Percentiles rank a stretch among this genome's conserved stretches.
Conservation (phyloP, 257 asterid genomes). For the Solanum chiquidenum region DNA sequence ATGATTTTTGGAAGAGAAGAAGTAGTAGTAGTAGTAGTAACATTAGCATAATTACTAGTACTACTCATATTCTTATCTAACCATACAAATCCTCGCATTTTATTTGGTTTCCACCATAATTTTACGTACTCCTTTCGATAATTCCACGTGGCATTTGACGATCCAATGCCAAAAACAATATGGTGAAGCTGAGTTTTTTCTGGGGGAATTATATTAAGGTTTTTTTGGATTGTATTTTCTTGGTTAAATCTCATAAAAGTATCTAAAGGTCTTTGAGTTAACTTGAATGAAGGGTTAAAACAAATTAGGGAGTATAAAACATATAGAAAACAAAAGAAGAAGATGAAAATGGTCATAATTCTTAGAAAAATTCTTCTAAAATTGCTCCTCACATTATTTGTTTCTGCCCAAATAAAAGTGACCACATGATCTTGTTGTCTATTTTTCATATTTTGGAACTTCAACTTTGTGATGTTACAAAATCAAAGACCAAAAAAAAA, state of each 20-base stretch:
- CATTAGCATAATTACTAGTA: neutral
- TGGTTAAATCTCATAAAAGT: neutral
- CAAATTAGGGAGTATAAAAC: neutral
- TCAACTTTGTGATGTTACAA: neutral
- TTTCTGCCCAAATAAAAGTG: neutral
- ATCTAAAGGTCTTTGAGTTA: neutral
- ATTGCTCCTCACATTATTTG: neutral
- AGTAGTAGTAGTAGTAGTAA: too few relatives aligned
- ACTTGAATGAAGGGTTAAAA: neutral
- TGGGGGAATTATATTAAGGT: neutral
- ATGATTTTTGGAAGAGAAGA: slow-evolving; percentile 10
- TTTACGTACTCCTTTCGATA: slow-evolving; percentile 22
- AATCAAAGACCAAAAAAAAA: neutral
- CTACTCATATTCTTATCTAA: slow-evolving; percentile 7
- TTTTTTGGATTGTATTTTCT: neutral
- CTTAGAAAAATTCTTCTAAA: neutral
- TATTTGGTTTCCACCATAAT: slow-evolving; percentile 20
- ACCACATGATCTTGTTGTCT: neutral
- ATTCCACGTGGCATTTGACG: slow-evolving; percentile 23
- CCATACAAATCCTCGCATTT: slow-evolving; percentile 33
- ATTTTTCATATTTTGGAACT: neutral
- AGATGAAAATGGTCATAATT: neutral
- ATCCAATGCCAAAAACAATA: slow-evolving; percentile 35
- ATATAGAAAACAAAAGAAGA: slow-evolving; percentile 5
- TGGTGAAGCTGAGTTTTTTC: slow-evolving; percentile 22